Conservation (phyloP, 768 basidiomycete species). For the Mrakia frigida region DNA sequence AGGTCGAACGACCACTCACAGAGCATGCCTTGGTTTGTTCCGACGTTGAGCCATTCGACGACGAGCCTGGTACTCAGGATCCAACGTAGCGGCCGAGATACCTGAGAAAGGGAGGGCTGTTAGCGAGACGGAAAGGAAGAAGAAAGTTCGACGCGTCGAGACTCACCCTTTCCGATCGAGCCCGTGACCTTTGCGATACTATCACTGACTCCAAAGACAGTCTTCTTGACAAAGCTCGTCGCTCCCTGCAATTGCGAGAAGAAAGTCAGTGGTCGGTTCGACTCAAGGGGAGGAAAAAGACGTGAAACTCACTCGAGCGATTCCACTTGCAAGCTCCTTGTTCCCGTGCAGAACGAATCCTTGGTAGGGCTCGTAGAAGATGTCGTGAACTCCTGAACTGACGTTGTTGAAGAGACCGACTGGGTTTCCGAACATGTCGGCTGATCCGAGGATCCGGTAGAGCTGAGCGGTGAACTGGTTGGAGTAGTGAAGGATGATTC, state of each 20-base stretch:
- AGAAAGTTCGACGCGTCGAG: background rate
- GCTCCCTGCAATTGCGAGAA: constrained; percentile 59
- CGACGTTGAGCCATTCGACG: constrained; percentile 81
- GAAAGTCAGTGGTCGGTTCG: background rate
- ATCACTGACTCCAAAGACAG: constrained; percentile 91
- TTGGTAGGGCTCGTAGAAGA: constrained; percentile 97
- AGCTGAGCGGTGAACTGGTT: constrained; percentile 90
- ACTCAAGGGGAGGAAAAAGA: background rate
- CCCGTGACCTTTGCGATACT: constrained; percentile 98
- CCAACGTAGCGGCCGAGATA: constrained; percentile 91
- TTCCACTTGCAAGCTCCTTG: constrained; percentile 85
- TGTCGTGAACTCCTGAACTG: constrained; percentile 93
- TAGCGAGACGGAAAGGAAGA: background rate
- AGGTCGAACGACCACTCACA: constrained; percentile 52
- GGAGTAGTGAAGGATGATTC: constrained; percentile 85
- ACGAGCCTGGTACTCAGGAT: constrained; percentile 87
- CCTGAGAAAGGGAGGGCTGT: constrained; percentile 49
- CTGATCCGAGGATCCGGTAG: constrained; percentile 95
- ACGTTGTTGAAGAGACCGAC: constrained; percentile 98
- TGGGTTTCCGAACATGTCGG: constrained; percentile 81
- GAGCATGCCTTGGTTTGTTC: constrained; percentile 92
- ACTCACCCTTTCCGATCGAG: constrained; percentile 85
- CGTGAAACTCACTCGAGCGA: constrained; percentile 65
- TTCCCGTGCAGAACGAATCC: constrained; percentile 96
- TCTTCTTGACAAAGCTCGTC: constrained; percentile 97